Base-by-base conservation (phyloP, 2,329 filamentous ascomycete species). In the Penicillium sp. region DNA sequence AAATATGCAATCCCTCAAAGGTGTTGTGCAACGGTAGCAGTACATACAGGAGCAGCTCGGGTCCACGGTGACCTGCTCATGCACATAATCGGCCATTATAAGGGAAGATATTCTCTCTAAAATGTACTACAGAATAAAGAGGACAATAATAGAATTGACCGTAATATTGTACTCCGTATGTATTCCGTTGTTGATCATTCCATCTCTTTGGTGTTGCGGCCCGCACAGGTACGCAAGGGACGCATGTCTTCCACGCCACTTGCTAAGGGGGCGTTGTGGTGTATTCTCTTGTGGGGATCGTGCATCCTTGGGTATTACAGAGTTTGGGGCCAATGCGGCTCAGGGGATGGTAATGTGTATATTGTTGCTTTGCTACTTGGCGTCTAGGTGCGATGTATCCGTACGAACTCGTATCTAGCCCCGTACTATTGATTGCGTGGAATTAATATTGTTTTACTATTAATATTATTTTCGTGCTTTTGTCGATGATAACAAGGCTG, bases 211-310 rank as follows among this genome's bases (percentile, higher is more conserved):
- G 25, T 50, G 53, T 49, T 53, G 44, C 46, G 29, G 38, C 54
- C 54, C 50, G 39, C 49, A 31, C 15, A 21, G 6, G 27, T 36
- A 54, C 55, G 58, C 58, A 60, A 60, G 58, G 58, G 55, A 41
- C 38, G 29, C 40, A 27, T 59, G 29, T 33, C n/a, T n/a, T 34
- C 21, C 15, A 46, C 31, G 54, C 57, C 45, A 60, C 54, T 23
- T n/a, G 33, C 29, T 19, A n/a, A 33, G 39, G 31, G 16, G 40
- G 4, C 9, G 34, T 25, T 45, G 38, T 15, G 36, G n/a, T 40
- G 21, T 16, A 27, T 16, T 44, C 13, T 21, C 34, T 21, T 47
- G 19, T 39, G 51, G 53, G 39, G 31, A 31, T 43, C 38, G 31
- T 34, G 25, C 16, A 19, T 3, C 27, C 23, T 34, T 53, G 41